phyloP scores from a whole-genome alignment of 2,329 filamentous ascomycete species.

The Fulvia fulva region DNA sequence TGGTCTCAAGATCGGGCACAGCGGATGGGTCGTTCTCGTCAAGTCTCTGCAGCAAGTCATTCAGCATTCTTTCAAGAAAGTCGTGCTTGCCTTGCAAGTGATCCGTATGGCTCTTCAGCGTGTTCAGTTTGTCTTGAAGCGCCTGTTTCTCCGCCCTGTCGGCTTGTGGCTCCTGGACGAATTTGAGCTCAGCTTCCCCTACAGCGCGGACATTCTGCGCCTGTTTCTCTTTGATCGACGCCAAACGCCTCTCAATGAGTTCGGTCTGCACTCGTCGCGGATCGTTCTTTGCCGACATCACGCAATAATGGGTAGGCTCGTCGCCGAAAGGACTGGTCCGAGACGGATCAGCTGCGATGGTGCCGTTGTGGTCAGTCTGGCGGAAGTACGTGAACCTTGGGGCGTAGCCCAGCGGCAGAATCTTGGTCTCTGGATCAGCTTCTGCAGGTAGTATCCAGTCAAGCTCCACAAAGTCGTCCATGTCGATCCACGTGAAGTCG shows the following conservation, averaged over 20 bases:
- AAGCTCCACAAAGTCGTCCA: constrained; percentile 98
- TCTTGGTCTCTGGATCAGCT: constrained; percentile 87
- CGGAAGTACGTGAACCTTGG: constrained; percentile 97
- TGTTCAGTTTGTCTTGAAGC: constrained; percentile 52
- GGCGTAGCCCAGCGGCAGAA: constrained; percentile 84
- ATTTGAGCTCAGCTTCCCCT: constrained; percentile 67
- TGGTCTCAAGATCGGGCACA: constrained; percentile 41
- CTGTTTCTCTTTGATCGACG: constrained; percentile 74
- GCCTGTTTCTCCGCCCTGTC: constrained; percentile 45
- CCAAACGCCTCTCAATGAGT: constrained; percentile 75
- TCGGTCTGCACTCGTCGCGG: constrained; percentile 83
- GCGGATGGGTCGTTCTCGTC: constrained; percentile 54
- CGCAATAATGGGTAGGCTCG: constrained; percentile 89
- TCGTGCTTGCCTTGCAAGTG: constrained; percentile 55
- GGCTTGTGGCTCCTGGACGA: constrained; percentile 53
- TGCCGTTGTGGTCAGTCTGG: constrained; percentile 85
- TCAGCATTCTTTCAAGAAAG: constrained; percentile 56
- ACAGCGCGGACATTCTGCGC: constrained; percentile 67
- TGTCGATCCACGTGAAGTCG: constrained; percentile 95
- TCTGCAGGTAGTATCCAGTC: constrained; percentile 94
- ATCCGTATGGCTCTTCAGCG: constrained; percentile 53
- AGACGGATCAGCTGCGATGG: constrained; percentile 74
- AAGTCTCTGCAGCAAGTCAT: constrained; percentile 54
- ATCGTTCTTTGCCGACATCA: constrained; percentile 73
- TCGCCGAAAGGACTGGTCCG: constrained; percentile 86